A percentile compares a stretch with the other conserved stretches of the same genome.
Conservation (phyloP, 2,329 filamentous ascomycete species). For the Amauroascus niger region DNA sequence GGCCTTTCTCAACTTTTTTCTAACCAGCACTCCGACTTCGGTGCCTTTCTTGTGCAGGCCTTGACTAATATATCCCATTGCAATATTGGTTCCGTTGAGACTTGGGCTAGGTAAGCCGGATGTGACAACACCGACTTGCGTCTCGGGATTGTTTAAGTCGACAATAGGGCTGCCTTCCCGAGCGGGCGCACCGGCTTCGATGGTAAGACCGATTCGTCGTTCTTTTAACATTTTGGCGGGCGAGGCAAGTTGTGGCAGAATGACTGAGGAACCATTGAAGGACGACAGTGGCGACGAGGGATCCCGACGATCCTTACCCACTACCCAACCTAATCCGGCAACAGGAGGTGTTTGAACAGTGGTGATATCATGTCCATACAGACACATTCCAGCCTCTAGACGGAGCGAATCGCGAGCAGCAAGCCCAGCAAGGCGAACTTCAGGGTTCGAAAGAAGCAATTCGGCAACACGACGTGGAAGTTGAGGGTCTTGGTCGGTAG, state of each 20-base stretch:
- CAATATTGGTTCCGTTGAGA: constrained; percentile 72
- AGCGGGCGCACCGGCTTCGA: constrained; percentile 73
- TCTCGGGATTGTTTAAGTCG: constrained; percentile 41
- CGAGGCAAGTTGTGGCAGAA: constrained; percentile 59
- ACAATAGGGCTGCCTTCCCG: constrained; percentile 79
- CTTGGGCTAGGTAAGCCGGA: constrained; percentile 85
- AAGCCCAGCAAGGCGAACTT: constrained; percentile 72
- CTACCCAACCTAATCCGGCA: constrained; percentile 65
- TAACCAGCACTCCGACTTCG: constrained; percentile 64
- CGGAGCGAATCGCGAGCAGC: constrained; percentile 86
- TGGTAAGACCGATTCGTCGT: constrained; percentile 68
- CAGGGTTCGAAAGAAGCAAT: constrained; percentile 54
- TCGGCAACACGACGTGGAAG: constrained; percentile 50
- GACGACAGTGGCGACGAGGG: constrained; percentile 43
- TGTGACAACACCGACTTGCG: constrained; percentile 69
- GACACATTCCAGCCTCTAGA: constrained; percentile 94
- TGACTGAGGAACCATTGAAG: constrained; percentile 77
- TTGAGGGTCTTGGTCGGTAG: constrained; percentile 49
- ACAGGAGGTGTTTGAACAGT: constrained; percentile 63
- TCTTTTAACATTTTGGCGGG: constrained; percentile 53
- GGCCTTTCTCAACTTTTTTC: constrained; percentile 65
- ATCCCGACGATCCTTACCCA: constrained; percentile 65
- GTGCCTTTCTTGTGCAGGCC: constrained; percentile 77
- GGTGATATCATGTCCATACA: constrained; percentile 97
- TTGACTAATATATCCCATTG: constrained; percentile 84